phyloP scores from a whole-genome alignment of 352 stramenopile genomes.

The Globisporangium perplexum region DNA sequence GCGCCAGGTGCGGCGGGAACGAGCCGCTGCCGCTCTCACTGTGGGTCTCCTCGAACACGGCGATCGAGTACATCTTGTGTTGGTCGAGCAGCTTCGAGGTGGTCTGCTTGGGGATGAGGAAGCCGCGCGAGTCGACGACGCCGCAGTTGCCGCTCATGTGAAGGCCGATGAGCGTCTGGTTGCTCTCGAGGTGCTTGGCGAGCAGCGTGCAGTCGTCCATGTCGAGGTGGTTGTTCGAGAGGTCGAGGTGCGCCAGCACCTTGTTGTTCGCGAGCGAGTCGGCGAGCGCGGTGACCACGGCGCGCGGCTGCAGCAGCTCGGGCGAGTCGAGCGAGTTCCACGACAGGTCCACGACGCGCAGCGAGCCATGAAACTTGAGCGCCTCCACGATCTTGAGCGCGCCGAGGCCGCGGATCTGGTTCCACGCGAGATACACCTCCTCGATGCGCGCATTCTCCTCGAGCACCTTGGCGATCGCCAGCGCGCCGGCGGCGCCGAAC shows the following conservation, averaged over 20 bases:
- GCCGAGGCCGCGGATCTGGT: slow-evolving; percentile 60
- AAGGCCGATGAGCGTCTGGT: slow-evolving; percentile 67
- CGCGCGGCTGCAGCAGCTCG: slow-evolving; percentile 30
- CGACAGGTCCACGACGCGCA: slow-evolving; percentile 67
- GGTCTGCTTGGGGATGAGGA: slow-evolving; percentile 45
- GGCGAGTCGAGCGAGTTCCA: slow-evolving; percentile 72
- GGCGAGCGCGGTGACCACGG: slow-evolving; percentile 46
- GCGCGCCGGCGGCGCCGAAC: slow-evolving; percentile 52
- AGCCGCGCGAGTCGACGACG: slow-evolving; percentile 56
- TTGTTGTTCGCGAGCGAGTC: slow-evolving; percentile 77
- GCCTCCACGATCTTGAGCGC: slow-evolving; percentile 69
- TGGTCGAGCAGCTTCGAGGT: slow-evolving; percentile 44
- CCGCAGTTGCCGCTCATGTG: slow-evolving; percentile 78
- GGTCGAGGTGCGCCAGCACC: slow-evolving; percentile 54
- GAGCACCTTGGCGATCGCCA: slow-evolving; percentile 62
- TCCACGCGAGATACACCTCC: slow-evolving; percentile 74
- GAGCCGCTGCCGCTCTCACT: slow-evolving; percentile 43
- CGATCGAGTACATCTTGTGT: slow-evolving; percentile 75
- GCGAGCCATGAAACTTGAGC: slow-evolving; percentile 64
- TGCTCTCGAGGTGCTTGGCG: slow-evolving; percentile 53
- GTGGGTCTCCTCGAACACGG: slow-evolving; percentile 64
- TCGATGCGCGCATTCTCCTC: slow-evolving; percentile 74
- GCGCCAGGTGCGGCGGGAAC: slow-evolving; percentile 41
- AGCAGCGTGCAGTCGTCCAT: slow-evolving; percentile 52
- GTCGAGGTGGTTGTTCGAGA: slow-evolving; percentile 71